A percentile compares a stretch with the other conserved stretches of the same genome.
Conservation (phyloP, 2,329 filamentous ascomycete genomes). For the Monilinia polystroma region DNA sequence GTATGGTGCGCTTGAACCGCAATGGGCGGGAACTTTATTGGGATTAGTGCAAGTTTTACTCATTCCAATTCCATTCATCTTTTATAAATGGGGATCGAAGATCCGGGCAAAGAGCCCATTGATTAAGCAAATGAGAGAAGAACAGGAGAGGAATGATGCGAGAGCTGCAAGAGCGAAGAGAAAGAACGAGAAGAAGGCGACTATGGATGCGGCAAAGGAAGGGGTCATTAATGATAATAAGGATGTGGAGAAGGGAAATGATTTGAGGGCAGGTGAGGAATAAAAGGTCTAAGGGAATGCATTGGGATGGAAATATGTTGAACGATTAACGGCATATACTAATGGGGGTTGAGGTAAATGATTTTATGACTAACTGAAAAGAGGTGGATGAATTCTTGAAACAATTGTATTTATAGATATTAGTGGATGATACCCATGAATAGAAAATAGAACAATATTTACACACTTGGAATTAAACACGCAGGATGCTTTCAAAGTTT, state of each 20-base stretch:
- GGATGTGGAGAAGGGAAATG: slow-evolving; percentile 19
- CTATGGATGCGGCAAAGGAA: slow-evolving; percentile 21
- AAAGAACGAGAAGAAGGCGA: slow-evolving; percentile 23
- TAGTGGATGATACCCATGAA: slow-evolving; percentile 3
- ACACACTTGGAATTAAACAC: background rate
- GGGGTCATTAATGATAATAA: background rate
- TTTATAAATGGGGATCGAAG: slow-evolving; percentile 61
- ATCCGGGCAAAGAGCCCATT: slow-evolving; percentile 54
- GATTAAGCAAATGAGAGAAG: slow-evolving; percentile 41
- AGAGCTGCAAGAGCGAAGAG: slow-evolving; percentile 29
- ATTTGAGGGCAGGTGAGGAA: background rate
- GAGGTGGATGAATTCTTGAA: too few species aligned
- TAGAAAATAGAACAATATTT: slow-evolving; percentile 6
- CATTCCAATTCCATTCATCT: slow-evolving; percentile 77
- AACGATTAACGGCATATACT: too few species aligned
- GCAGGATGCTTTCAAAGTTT: too few species aligned
- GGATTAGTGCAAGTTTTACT: slow-evolving; percentile 70
- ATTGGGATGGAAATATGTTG: background rate
- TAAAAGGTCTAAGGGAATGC: background rate
- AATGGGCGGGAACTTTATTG: slow-evolving; percentile 77
- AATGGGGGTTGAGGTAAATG: too few species aligned
- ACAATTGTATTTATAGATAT: too few species aligned
- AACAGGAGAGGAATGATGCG: slow-evolving; percentile 36
- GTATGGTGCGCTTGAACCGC: slow-evolving; percentile 67
- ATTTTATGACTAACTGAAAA: too few species aligned